phyloP scores from a whole-genome alignment of 2,329 filamentous ascomycete species.

The Beauveria pseudobassiana region DNA sequence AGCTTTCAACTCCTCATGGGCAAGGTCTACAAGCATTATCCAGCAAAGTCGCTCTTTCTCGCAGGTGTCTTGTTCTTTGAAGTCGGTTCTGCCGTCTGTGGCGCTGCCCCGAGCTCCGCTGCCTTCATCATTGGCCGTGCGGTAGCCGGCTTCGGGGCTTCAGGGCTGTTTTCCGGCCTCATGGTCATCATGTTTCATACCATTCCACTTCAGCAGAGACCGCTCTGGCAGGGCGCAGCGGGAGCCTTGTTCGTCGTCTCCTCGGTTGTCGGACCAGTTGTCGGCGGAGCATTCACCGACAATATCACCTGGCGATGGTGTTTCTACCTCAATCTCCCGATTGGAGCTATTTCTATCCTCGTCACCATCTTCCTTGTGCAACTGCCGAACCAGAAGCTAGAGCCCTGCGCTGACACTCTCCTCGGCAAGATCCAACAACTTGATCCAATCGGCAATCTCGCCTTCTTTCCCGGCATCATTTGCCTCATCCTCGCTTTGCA shows the following conservation, averaged over 20 bases:
- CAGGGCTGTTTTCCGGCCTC: constrained; percentile 31
- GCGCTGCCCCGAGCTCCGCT: constrained; percentile 12
- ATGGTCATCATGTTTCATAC: constrained; percentile 22
- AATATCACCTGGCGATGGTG: constrained; percentile 22
- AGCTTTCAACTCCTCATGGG: constrained; percentile 43
- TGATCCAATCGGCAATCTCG: constrained; percentile 17
- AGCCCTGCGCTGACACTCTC: neutral
- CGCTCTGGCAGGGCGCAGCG: constrained; percentile 29
- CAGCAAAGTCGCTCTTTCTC: constrained; percentile 32
- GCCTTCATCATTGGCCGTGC: constrained; percentile 15
- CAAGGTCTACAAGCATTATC: constrained; percentile 43
- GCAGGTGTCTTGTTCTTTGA: constrained; percentile 27
- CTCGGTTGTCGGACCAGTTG: constrained; percentile 15
- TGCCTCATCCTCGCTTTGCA: constrained; percentile 39
- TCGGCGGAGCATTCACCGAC: constrained; percentile 19
- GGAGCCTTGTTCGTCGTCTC: constrained; percentile 32
- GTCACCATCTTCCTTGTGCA: constrained; percentile 21
- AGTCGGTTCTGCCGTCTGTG: constrained; percentile 28
- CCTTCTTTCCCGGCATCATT: constrained; percentile 20
- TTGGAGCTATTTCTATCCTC: constrained; percentile 17
- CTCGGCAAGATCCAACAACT: constrained; percentile 14
- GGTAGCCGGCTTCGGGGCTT: constrained; percentile 22
- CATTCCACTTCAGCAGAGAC: constrained; percentile 19
- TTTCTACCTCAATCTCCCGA: constrained; percentile 23
- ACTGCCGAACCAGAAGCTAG: neutral